A percentile compares a stretch with the other conserved stretches of the same genome.
These are phyloP conservation scores for Neurospora sp. DNA, from an alignment of 495 filamentous ascomycete species.

Conservation along the genomic window DNA sequence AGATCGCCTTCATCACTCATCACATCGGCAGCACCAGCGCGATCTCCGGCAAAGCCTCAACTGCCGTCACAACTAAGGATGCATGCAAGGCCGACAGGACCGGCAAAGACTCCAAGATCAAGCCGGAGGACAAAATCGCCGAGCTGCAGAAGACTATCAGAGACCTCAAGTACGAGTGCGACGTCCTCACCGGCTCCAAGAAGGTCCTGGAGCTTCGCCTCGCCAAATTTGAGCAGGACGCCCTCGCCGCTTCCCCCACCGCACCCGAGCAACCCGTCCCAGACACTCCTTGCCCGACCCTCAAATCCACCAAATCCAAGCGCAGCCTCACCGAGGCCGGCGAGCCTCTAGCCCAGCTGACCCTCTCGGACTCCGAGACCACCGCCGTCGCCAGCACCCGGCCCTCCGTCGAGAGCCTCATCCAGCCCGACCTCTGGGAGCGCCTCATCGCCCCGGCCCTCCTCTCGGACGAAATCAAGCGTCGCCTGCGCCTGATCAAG, in stretches of 20 bases:
- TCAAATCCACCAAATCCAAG: not conserved
- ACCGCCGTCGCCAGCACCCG: not conserved
- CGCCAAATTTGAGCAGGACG: not conserved
- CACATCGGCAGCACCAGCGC: not conserved
- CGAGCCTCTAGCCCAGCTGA: not conserved
- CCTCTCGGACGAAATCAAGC: not conserved
- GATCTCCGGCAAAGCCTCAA: not conserved
- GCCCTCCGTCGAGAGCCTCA: not conserved
- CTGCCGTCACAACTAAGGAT: not conserved
- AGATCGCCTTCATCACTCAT: not conserved
- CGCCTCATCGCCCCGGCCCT: not conserved
- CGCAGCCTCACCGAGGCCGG: not conserved
- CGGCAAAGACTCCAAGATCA: not conserved
- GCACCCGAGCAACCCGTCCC: not conserved
- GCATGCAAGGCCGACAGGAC: not conserved
- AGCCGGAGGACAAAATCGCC: not conserved
- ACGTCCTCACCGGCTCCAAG: not conserved
- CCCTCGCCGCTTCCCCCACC: not conserved
- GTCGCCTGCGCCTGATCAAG: not conserved
- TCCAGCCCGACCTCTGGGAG: not conserved
- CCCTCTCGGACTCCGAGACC: not conserved
- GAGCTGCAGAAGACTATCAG: not conserved
- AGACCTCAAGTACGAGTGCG: not conserved
- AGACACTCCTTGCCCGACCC: not conserved
- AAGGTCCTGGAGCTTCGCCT: not conserved